phyloP scores from a whole-genome alignment of 2,329 filamentous ascomycete genomes.

The Monilinia vaccinii-corymbosi region DNA sequence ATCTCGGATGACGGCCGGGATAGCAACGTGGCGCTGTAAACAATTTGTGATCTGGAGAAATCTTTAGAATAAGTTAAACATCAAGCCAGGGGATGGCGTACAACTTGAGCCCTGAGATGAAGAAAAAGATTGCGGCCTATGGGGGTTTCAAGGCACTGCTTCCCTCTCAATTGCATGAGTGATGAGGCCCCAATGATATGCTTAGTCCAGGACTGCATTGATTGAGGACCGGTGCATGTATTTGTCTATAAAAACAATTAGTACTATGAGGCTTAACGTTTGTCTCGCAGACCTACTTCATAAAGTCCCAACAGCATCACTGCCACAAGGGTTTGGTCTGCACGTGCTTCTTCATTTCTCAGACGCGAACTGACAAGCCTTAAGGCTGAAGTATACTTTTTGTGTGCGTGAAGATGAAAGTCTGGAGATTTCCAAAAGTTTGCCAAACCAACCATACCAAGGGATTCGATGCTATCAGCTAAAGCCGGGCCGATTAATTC shows the following conservation, averaged over 20 bases:
- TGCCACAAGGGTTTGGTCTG: slow-evolving; percentile 22
- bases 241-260: slow-evolving; percentile 18
- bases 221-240: slow-evolving; percentile 28
- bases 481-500: slow-evolving; percentile 36
- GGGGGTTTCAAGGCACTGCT: slow-evolving; percentile 37
- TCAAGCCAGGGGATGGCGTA: slow-evolving; percentile 5
- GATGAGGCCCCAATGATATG: slow-evolving; percentile 44
- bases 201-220: slow-evolving; percentile 43
- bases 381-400: slow-evolving; percentile 20
- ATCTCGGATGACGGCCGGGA: slow-evolving; percentile 40
- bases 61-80: slow-evolving; percentile 24
- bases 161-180: slow-evolving; percentile 40
- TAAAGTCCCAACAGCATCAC: slow-evolving; percentile 24
- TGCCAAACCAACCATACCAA: slow-evolving; percentile 21
- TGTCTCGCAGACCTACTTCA: slow-evolving; percentile 29
- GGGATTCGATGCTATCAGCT: slow-evolving; percentile 16
- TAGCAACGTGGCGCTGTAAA: slow-evolving; percentile 39
- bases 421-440: slow-evolving; percentile 19
- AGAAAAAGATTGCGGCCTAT: slow-evolving; percentile 44
- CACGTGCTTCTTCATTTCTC: slow-evolving; percentile 16
- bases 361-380: slow-evolving; percentile 14
- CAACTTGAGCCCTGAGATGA: slow-evolving; percentile 36
- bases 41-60: slow-evolving; percentile 38
- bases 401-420: slow-evolving; percentile 12
- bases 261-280: slow-evolving; percentile 36